Evolutionary conservation across 352 stramenopile species (phyloP).

Genomic region (Pseudoperonospora humuli): DNA sequence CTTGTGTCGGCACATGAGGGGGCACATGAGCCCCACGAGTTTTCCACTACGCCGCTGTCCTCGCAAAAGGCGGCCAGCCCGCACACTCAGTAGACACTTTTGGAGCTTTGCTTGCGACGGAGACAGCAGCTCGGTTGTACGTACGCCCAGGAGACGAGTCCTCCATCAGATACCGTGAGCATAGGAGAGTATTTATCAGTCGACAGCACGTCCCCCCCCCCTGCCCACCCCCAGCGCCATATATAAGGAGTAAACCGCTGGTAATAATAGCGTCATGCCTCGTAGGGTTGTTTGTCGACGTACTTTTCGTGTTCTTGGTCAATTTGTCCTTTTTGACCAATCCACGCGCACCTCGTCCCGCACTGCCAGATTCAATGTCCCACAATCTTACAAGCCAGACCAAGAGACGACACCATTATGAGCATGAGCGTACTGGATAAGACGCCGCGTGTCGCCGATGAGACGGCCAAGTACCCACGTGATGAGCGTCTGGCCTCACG

Average conservation of each 20-base stretch:
- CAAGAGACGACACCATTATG: constrained; percentile 24
- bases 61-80: constrained; percentile 17
- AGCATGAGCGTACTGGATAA: constrained; percentile 61
- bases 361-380: neutral
- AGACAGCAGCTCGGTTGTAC: constrained; percentile 5
- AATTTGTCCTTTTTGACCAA: constrained; percentile 1
- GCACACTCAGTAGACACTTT: constrained; percentile 19
- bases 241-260: constrained; percentile 10
- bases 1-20: constrained; percentile 39
- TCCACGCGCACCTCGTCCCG: neutral
- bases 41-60: constrained; percentile 10
- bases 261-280: neutral
- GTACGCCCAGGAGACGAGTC: constrained; percentile 5
- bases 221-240: neutral
- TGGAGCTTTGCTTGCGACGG: neutral
- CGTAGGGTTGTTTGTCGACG: neutral
- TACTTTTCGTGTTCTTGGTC: neutral
- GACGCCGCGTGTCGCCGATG: constrained; percentile 70
- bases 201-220: constrained; percentile 6
- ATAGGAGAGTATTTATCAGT: constrained; percentile 42
- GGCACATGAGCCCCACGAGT: constrained; percentile 15
- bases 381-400: constrained; percentile 12
- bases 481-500: constrained; percentile 30
- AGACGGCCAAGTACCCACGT: constrained; percentile 64
- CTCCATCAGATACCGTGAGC: constrained; percentile 7